Evolutionary conservation across 805 yeast species (phyloP).

Genomic region (Pichia sporocuriosa): DNA sequence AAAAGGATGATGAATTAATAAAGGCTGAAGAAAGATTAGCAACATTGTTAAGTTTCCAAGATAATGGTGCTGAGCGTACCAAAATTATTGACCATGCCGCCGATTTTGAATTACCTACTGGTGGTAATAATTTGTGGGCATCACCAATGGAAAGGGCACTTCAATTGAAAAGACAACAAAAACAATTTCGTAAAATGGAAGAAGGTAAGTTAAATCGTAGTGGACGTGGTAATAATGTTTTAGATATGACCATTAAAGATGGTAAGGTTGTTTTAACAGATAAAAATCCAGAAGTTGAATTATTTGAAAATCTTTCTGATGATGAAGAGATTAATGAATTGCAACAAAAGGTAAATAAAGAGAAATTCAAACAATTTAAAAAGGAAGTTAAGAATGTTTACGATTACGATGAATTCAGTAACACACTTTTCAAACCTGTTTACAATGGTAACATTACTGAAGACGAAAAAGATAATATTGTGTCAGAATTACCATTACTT

Average conservation of each 20-base stretch:
- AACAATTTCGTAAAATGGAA: constrained; percentile 58
- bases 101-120: constrained; percentile 62
- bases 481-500: constrained; percentile 9
- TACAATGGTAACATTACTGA: constrained; percentile 18
- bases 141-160: constrained; percentile 82
- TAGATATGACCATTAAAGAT: constrained; percentile 72
- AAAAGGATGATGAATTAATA: constrained; percentile 49
- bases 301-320: constrained; percentile 25
- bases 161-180: constrained; percentile 80
- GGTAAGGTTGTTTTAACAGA: constrained; percentile 72
- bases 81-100: constrained; percentile 88
- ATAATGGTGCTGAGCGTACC: constrained; percentile 83
- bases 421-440: constrained; percentile 44
- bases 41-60: constrained; percentile 72
- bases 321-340: constrained; percentile 33
- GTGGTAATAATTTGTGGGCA: constrained; percentile 65
- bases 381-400: constrained; percentile 38
- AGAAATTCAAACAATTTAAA: constrained; percentile 25
- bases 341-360: constrained; percentile 30
- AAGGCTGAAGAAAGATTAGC: constrained; percentile 72
- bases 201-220: constrained; percentile 48
- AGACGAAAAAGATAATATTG: neutral
- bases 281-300: constrained; percentile 17
- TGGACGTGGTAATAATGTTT: constrained; percentile 69
- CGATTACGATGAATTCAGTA: constrained; percentile 52